A percentile compares a stretch with the other conserved stretches of the same genome.
Evolutionary conservation across 1,284 basidiomycete species (phyloP).

Genomic region (Cerioporus squamosus): DNA sequence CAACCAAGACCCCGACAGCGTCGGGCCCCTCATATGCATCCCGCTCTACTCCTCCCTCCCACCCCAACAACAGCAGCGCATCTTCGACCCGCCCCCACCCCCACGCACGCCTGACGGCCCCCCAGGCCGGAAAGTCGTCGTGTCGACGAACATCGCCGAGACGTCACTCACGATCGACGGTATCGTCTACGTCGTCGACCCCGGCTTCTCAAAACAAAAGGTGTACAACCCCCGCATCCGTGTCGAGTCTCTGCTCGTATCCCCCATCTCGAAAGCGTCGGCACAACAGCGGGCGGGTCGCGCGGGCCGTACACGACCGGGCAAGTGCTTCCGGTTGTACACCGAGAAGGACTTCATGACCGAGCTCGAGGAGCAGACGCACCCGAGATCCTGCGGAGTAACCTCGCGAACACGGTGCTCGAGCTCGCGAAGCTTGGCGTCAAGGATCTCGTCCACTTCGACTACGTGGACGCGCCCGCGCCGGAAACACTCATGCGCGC

Average conservation of each 20-base stretch:
- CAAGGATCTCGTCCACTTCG: constrained; percentile 89
- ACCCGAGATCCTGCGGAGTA: constrained; percentile 93
- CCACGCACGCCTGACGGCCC: constrained; percentile 69
- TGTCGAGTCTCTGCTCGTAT: constrained; percentile 93
- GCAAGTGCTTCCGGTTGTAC: constrained; percentile 97
- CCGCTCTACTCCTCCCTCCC: constrained; percentile 56
- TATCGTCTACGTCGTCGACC: constrained; percentile 98
- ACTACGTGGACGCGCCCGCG: constrained; percentile 96
- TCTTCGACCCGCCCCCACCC: constrained; percentile 88
- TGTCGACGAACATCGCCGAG: constrained; percentile 98
- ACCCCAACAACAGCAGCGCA: constrained; percentile 91
- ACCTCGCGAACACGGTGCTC: constrained; percentile 92
- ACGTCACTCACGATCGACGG: constrained; percentile 98
- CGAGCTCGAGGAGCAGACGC: constrained; percentile 94
- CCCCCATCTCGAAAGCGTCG: constrained; percentile 95
- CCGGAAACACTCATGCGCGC: constrained; percentile 99
- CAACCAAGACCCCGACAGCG: constrained; percentile 71
- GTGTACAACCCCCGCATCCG: constrained; percentile 97
- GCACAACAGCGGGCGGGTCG: constrained; percentile 97
- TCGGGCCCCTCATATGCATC: constrained; percentile 81
- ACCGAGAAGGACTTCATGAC: constrained; percentile 98
- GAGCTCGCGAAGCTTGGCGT: constrained; percentile 95
- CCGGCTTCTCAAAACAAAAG: constrained; percentile 97
- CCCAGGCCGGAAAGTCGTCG: constrained; percentile 91
- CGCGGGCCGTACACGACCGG: constrained; percentile 94